Evolutionary conservation across 2,329 filamentous ascomycete genomes (phyloP), one percentile per base, ranked within the genome.

Genomic region (Penicillium sp.): DNA sequence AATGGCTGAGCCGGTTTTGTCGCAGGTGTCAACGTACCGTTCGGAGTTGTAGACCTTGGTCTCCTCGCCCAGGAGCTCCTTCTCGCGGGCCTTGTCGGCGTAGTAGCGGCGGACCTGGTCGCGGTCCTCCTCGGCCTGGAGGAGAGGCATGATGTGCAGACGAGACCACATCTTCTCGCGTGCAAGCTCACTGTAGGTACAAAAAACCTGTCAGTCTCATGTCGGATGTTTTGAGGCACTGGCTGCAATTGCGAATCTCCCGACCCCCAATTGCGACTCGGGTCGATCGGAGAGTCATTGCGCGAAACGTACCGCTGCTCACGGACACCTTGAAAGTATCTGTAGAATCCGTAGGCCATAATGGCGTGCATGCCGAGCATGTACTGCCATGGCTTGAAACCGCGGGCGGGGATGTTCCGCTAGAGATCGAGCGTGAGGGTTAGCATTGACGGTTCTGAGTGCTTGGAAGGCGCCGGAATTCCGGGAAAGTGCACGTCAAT

Each of bases 81-180:
- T 90, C 83, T 97, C 94, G 61, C 94, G 83, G 61, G 85, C 86
- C 81, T 90, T 85, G 74, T 95, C 90, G 52, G 94, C 94, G 61
- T 87, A 82, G 74, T 92, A 83, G 69, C 92, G 82, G 62, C 94
- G 84, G 58, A 96, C 92, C 72, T 92, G 87, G 76, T 99, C 94
- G 55, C 94, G 87, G 78, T 99, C 94, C 74, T 96, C 91, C 72
- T 99, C 94, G 50, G 94, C 94, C 73, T 97, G 92, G 58, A 99
- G 84, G 58, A 96, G 78, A 52, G 94, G 94, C 68, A 92, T 94
- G 59, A 99, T 81, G 76, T 97, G 85, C 76, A 99, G 95, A 70
- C 94, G 88, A 56, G 90, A 85, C 94, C 94, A 99, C 84, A 96
- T 94, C 81, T 97, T 99, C 71, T 99, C 94, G 65, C 94, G 90